Evolutionary conservation across 495 filamentous ascomycete species (phyloP).

Genomic region (Aspergillus nanangensis): DNA sequence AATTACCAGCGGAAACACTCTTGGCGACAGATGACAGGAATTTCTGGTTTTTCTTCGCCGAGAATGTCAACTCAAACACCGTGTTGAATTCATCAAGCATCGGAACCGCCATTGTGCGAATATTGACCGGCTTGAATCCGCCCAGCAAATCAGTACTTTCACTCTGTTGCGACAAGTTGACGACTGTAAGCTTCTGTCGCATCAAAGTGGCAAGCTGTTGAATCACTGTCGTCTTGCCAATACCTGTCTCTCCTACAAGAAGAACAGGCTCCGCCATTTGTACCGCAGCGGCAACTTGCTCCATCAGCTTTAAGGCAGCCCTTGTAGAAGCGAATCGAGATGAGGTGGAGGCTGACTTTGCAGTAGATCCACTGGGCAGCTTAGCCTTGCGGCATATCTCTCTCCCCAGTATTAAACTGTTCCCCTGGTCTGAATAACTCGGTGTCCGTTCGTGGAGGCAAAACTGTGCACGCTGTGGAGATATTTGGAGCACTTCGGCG

Average conservation of each 20-base stretch:
- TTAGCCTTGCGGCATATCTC: constrained; percentile 46
- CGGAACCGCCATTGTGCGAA: constrained; percentile 81
- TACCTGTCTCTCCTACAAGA: constrained; percentile 95
- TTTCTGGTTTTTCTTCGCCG: constrained; percentile 75
- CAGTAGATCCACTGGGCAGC: constrained; percentile 30
- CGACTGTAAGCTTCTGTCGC: constrained; percentile 76
- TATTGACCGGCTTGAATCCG: constrained; percentile 92
- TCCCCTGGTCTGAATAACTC: constrained; percentile 52
- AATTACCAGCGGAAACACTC: constrained; percentile 74
- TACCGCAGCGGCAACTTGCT: constrained; percentile 80
- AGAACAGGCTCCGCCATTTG: constrained; percentile 82
- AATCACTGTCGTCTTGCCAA: constrained; percentile 93
- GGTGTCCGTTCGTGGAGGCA: constrained; percentile 67
- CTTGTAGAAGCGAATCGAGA: constrained; percentile 43
- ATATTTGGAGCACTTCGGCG: constrained; percentile 79
- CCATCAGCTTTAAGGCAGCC: constrained; percentile 51
- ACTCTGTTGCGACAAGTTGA: constrained; percentile 97
- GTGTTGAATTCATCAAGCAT: constrained; percentile 92
- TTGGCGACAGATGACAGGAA: constrained; percentile 78
- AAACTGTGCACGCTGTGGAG: constrained; percentile 69
- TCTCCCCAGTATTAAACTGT: constrained; percentile 62
- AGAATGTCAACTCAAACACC: constrained; percentile 81
- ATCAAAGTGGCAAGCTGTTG: constrained; percentile 84
- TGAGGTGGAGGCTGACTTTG: constrained; percentile 29
- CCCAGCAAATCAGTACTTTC: constrained; percentile 90